Percentiles rank a stretch among this genome's conserved stretches.
Evolutionary conservation across 2,329 filamentous ascomycete genomes (phyloP).

Genomic region (Aureobasidium namibiae): DNA sequence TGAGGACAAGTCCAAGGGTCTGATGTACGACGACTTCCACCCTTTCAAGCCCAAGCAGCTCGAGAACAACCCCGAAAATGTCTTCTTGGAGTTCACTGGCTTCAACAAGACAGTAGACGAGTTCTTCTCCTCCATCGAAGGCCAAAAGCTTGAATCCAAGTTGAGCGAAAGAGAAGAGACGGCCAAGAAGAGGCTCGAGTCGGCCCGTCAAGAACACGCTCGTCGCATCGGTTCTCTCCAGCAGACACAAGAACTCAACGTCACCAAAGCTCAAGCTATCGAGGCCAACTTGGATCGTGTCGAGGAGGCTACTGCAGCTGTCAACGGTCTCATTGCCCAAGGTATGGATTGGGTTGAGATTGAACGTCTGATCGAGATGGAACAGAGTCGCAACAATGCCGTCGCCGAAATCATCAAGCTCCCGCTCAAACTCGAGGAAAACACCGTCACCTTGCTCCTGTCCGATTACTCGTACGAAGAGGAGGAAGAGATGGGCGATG

Average conservation of each 20-base stretch:
- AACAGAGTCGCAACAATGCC: conserved; percentile 70
- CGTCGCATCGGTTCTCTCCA: conserved; percentile 80
- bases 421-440: conserved; percentile 83
- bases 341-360: conserved; percentile 98
- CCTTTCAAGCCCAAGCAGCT: conserved; percentile 82
- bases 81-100: conserved; percentile 67
- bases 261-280: conserved; percentile 82
- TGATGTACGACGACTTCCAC: conserved; percentile 91
- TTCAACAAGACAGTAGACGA: conserved; percentile 94
- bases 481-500: conserved; percentile 51
- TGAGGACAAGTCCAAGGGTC: conserved; percentile 32
- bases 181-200: conserved; percentile 76
- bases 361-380: conserved; percentile 75
- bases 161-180: conserved; percentile 72
- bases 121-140: conserved; percentile 94
- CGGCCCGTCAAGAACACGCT: conserved; percentile 73
- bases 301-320: conserved; percentile 83
- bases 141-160: conserved; percentile 79
- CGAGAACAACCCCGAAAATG: conserved; percentile 54
- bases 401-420: conserved; percentile 82
- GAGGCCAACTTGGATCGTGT: conserved; percentile 85
- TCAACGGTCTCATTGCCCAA: conserved; percentile 83
- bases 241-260: conserved; percentile 70
- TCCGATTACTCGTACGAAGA: conserved; percentile 60
- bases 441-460: conserved; percentile 72